Conservation (phyloP, 768 basidiomycete species). For the Cystofilobasidium ferigula region DNA sequence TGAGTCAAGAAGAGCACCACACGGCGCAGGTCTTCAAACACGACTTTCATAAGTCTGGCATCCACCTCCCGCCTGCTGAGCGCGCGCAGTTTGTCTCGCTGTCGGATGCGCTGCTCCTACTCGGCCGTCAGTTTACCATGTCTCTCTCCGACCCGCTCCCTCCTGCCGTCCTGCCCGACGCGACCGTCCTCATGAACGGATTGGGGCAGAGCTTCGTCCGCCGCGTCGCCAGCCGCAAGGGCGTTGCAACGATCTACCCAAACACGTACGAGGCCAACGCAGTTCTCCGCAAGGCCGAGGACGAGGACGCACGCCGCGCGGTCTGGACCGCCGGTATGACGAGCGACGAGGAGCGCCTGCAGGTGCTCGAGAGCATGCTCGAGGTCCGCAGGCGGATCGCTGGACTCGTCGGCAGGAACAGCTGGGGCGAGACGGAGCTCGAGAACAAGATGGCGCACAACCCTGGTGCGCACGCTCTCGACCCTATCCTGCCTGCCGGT, state of each 20-base stretch:
- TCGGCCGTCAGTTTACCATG: conserved; percentile 69
- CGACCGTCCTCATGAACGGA: conserved; percentile 32
- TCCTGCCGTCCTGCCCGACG: conserved; percentile 30
- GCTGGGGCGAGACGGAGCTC: conserved; percentile 75
- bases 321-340: conserved; percentile 68
- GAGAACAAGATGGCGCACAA: conserved; percentile 95
- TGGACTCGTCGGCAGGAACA: conserved; percentile 67
- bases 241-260: conserved; percentile 46
- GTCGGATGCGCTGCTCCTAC: conserved; percentile 74
- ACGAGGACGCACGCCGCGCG: conserved; percentile 66
- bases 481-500: neutral
- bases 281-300: conserved; percentile 79
- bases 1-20: conserved; percentile 34
- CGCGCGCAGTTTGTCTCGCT: conserved; percentile 72
- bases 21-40: conserved; percentile 85
- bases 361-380: conserved; percentile 64
- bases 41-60: conserved; percentile 96
- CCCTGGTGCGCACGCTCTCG: conserved; percentile 52
- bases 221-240: conserved; percentile 15
- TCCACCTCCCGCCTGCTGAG: conserved; percentile 64
- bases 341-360: conserved; percentile 48
- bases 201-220: conserved; percentile 36
- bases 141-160: conserved; percentile 17
- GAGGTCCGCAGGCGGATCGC: conserved; percentile 71
- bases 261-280: conserved; percentile 82